Evolutionary conservation across 192 early-diverging fungal genomes (phyloP).

Genomic region (Coemansia sp.): DNA sequence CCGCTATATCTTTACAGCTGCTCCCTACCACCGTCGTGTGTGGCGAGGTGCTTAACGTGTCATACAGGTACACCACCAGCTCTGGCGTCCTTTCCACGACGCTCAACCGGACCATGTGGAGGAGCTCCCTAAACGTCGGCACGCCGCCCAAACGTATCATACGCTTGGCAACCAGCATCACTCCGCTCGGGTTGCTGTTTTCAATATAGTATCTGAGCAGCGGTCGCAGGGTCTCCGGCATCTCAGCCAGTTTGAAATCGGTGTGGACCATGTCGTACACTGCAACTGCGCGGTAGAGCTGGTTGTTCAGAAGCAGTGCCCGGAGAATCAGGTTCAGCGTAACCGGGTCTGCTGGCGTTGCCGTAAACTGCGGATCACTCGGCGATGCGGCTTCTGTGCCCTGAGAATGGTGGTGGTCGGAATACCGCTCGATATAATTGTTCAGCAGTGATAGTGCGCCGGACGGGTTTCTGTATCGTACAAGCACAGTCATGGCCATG

Average conservation of each 20-base stretch:
- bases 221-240: conserved; percentile 2
- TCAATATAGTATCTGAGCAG: conserved; percentile 14
- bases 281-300: conserved; percentile 12
- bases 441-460: conserved; percentile 28
- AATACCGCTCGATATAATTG: background rate
- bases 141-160: conserved; percentile 14
- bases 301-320: conserved; percentile 23
- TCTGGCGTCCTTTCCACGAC: background rate
- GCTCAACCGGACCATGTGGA: conserved; percentile 7
- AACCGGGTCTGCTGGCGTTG: conserved; percentile 24
- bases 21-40: background rate
- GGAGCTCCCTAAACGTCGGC: conserved; percentile 15
- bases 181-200: background rate
- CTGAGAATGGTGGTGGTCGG: background rate
- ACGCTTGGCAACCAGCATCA: conserved; percentile 4
- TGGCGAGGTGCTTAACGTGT: background rate
- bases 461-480: conserved; percentile 7
- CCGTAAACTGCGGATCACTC: conserved; percentile 2
- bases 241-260: conserved; percentile 10
- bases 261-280: conserved; percentile 19
- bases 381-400: background rate
- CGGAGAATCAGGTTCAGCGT: conserved; percentile 31
- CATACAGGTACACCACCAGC: background rate
- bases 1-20: background rate
- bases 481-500: conserved; percentile 25